Evolutionary conservation across 176 grass and related monocot genomes (phyloP).

Genomic region (Rhynchospora pubera): DNA sequence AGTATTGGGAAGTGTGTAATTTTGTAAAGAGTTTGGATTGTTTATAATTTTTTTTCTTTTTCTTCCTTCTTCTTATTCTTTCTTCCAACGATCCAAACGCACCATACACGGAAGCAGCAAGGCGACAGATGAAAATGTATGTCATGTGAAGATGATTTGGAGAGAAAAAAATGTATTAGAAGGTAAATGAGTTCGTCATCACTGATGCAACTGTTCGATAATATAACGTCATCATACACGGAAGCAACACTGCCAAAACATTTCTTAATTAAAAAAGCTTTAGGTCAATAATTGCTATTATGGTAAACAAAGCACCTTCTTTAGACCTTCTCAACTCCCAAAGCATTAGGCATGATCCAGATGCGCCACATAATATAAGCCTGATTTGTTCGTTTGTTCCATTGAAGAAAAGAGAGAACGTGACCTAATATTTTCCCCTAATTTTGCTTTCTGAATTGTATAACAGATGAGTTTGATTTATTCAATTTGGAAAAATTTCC

Average conservation of each 20-base stretch:
- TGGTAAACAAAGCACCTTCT: constrained; percentile 13
- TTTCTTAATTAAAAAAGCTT: neutral
- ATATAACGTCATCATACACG: neutral
- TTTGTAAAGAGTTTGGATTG: too few relatives aligned
- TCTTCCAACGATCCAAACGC: too few relatives aligned
- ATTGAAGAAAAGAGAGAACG: neutral
- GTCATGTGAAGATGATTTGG: neutral
- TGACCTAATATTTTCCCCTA: neutral
- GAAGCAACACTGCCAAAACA: neutral
- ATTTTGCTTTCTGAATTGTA: neutral
- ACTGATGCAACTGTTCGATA: neutral
- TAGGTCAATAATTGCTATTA: constrained; percentile 9
- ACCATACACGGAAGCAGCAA: too few relatives aligned
- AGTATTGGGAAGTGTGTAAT: too few relatives aligned
- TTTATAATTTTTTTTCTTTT: too few relatives aligned
- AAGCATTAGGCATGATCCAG: neutral
- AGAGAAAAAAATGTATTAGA: neutral
- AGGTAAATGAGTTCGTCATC: neutral
- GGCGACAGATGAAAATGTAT: neutral
- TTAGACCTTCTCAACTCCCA: neutral
- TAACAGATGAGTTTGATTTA: neutral
- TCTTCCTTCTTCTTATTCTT: too few relatives aligned
- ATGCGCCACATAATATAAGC: neutral
- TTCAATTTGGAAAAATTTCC: neutral
- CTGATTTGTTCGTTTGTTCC: neutral